Percentiles rank a stretch among this genome's conserved stretches.
Conservation (phyloP, 164 flowering plant genomes). For the Chimonanthus salicifolius region DNA sequence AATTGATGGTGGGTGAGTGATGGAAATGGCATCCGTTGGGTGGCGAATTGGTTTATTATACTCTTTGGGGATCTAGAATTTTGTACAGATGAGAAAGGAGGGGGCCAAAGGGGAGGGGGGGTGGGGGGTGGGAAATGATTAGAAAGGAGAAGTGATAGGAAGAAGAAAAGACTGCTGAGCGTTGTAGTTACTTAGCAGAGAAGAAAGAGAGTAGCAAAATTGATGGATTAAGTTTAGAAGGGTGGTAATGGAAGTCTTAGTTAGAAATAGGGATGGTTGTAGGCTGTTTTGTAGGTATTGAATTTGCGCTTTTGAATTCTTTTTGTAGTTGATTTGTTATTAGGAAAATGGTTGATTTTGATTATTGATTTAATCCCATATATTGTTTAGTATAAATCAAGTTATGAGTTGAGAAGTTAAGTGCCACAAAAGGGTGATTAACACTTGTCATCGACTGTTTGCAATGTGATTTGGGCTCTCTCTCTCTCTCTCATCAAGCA, state of each 20-base stretch:
- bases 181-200: background rate
- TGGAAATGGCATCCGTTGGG: background rate
- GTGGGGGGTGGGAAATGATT: too few relatives aligned
- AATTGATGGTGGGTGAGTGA: background rate
- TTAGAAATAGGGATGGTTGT: background rate
- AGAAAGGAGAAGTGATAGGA: background rate
- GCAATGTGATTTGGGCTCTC: too few relatives aligned
- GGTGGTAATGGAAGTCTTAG: constrained; percentile 4
- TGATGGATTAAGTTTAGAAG: background rate
- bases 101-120: background rate
- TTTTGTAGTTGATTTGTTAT: constrained; percentile 65
- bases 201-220: background rate
- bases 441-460: too few relatives aligned
- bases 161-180: background rate
- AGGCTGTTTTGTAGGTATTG: constrained; percentile 20
- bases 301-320: constrained; percentile 35
- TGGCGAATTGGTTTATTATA: background rate
- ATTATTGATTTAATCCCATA: too few relatives aligned
- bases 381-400: too few relatives aligned
- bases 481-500: too few relatives aligned
- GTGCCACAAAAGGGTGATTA: too few relatives aligned
- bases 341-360: constrained; percentile 25
- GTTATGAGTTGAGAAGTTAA: too few relatives aligned
- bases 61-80: background rate
- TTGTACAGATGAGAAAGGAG: constrained; percentile 3